Conservation (phyloP, 495 filamentous ascomycete genomes). For the Opeltia flavorubescens region DNA sequence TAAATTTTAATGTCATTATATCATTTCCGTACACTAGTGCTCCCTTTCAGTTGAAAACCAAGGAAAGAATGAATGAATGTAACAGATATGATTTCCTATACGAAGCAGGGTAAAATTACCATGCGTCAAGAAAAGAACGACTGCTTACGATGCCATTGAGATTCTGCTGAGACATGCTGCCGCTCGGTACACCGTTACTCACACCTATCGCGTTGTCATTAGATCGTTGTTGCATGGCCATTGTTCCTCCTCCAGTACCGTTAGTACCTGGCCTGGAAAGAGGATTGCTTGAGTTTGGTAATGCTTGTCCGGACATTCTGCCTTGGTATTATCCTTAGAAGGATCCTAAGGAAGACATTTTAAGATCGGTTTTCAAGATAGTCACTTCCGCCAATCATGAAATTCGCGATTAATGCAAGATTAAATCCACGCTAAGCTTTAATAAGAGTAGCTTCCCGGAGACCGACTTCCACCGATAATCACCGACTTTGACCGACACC, state of each 20-base stretch:
- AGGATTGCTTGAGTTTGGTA: conserved; percentile 17
- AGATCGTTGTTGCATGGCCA: conserved; percentile 33
- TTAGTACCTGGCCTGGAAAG: conserved; percentile 37
- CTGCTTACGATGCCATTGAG: conserved; percentile 84
- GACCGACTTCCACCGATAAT: background rate
- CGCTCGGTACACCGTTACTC: conserved; percentile 19
- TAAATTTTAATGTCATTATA: no score
- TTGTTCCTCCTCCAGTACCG: conserved; percentile 36
- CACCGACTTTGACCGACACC: no score
- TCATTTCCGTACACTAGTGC: no score
- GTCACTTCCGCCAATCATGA: no score
- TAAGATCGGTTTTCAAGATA: no score
- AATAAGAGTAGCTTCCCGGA: background rate
- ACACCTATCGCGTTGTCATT: conserved; percentile 6
- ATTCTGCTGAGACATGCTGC: conserved; percentile 63
- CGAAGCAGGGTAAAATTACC: conserved; percentile 2
- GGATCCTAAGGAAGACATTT: no score
- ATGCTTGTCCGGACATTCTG: conserved; percentile 17
- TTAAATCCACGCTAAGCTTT: no score
- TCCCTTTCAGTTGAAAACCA: no score
- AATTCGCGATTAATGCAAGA: no score
- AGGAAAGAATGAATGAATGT: no score
- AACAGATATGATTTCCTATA: no score
- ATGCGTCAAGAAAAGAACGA: conserved; percentile 9
- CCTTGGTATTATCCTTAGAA: background rate